Evolutionary conservation across 345 rosid genomes (phyloP).

Genomic region (Aquilaria sinensis): DNA sequence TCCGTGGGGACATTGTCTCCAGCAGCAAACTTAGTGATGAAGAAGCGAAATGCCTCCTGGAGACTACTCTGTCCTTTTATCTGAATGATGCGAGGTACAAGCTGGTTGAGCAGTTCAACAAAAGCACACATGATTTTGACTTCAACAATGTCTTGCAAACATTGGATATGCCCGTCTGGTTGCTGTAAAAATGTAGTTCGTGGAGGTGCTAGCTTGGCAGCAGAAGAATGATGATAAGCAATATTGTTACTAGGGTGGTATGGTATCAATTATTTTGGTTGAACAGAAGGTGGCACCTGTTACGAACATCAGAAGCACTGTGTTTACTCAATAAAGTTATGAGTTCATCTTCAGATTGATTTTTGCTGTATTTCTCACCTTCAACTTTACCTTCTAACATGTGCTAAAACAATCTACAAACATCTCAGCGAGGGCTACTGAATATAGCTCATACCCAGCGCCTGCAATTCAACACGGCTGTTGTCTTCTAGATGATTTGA

Average conservation of each 20-base stretch:
- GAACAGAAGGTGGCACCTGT: too few species aligned
- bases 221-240: too few species aligned
- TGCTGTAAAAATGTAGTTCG: conserved; percentile 8
- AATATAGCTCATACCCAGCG: conserved; percentile 30
- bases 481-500: background rate
- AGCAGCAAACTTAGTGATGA: conserved; percentile 80
- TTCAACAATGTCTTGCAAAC: conserved; percentile 83
- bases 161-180: conserved; percentile 68
- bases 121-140: conserved; percentile 65
- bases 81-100: conserved; percentile 73
- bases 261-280: too few species aligned
- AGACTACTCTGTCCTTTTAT: conserved; percentile 82
- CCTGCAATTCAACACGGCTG: conserved; percentile 9
- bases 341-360: too few species aligned
- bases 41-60: conserved; percentile 88
- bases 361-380: too few species aligned
- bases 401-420: background rate
- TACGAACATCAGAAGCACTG: too few species aligned
- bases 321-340: too few species aligned
- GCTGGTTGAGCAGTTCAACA: conserved; percentile 79
- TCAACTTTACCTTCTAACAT: too few species aligned
- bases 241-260: too few species aligned
- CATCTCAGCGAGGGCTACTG: background rate
- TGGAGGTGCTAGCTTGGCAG: too few species aligned
- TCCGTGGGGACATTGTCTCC: conserved; percentile 81